These are phyloP conservation scores for Penicillium oxalicum DNA, from an alignment of 2,329 filamentous ascomycete species.

Conservation along the genomic window DNA sequence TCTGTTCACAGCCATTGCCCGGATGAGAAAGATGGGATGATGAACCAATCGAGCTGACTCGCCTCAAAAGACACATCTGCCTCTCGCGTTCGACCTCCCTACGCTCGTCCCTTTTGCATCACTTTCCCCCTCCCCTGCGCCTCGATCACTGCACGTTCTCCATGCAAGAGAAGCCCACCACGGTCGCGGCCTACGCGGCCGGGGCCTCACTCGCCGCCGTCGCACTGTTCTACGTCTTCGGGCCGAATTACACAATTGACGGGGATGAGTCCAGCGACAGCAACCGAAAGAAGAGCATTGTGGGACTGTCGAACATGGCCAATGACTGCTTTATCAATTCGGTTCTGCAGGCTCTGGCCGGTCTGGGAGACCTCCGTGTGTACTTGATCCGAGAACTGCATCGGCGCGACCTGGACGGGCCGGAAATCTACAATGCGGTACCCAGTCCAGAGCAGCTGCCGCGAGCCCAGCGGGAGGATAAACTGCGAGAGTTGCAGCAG, in stretches of 20 bases:
- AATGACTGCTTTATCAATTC: conserved; percentile 99
- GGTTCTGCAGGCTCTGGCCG: conserved; percentile 85
- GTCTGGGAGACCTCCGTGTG: conserved; percentile 77
- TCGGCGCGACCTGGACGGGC: conserved; percentile 71
- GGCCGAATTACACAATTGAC: conserved; percentile 93
- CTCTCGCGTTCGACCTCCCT: conserved; percentile 6
- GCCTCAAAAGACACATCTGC: conserved; percentile 7
- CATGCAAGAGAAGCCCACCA: conserved; percentile 79
- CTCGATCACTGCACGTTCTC: conserved; percentile 9
- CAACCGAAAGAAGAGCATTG: conserved; percentile 73
- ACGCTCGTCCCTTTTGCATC: not conserved
- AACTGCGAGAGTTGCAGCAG: conserved; percentile 60
- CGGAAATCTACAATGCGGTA: conserved; percentile 64
- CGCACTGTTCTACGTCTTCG: conserved; percentile 94
- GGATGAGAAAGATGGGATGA: conserved; percentile 13
- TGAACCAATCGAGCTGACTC: conserved; percentile 11
- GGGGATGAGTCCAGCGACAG: conserved; percentile 59
- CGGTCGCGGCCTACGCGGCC: conserved; percentile 86
- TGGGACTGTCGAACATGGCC: conserved; percentile 81
- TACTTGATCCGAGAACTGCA: conserved; percentile 92
- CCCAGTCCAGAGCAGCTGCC: conserved; percentile 40
- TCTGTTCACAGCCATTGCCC: conserved; percentile 1
- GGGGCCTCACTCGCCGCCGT: conserved; percentile 92
- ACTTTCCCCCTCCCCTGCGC: not conserved
- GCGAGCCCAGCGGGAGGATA: conserved; percentile 40